Evolutionary conservation across 1,139 yeast genomes (phyloP), one percentile per base, ranked within the genome.

Genomic region (Lodderomyces margitis): DNA sequence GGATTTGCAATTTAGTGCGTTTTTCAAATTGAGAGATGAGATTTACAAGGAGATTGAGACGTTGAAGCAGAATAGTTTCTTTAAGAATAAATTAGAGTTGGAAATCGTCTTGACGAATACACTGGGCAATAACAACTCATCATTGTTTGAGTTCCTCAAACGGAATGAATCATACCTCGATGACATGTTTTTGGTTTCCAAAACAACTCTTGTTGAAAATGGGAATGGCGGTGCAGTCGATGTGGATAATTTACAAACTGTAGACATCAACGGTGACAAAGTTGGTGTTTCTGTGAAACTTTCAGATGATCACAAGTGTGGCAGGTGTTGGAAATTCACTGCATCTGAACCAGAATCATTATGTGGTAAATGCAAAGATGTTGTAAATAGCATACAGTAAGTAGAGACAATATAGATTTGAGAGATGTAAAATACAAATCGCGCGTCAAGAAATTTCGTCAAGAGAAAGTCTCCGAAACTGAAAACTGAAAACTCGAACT

Each of bases 311-410:
- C 63, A 65, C 40, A 88, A 88, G 55, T 92, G 98, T 59, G 95
- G 96, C 2, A 75, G 98, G 56, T 92, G 98, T 61, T 92, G 98
- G 98, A 87, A 87, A 55, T 81, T 66, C 55, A 77, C 78, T 12
- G 70, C 95, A 0, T 59, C 58, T 0, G 54, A 50, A 1, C 80
- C 74, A 36, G 80, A 78, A 12, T 57, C 58, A 2, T 67, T 91
- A 24, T 92, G 98, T 59, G 45, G 46, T 0, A 77, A 94, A 51
- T 91, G 98, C 64, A 78, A 75, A 8, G 40, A 48, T 0, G 73
- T 66, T 15, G 52, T 54, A 14, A 36, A 36, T 38, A 39, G 34
- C n/a, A n/a, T n/a, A n/a, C n/a, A n/a, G 28, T 3, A 20, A 41
- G 21, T 20, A 21, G 36, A 21, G 10, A 3, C 10, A 4, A 6